A percentile compares a stretch with the other conserved stretches of the same genome.
phyloP scores from a whole-genome alignment of 2,329 filamentous ascomycete genomes.

The Ceratocystis harringtonii region DNA sequence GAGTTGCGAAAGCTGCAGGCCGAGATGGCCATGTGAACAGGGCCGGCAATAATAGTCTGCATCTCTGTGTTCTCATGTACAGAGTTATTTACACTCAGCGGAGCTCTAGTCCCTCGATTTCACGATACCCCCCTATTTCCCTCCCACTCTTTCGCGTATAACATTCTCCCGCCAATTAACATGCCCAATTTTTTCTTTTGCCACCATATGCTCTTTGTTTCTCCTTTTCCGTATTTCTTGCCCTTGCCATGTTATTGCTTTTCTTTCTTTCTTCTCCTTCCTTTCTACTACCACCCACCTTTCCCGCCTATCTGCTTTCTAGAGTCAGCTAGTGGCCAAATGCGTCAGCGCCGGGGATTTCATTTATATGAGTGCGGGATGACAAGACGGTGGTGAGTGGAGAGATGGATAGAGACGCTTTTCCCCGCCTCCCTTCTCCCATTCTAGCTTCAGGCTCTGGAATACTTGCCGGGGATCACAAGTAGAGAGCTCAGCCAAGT shows the following conservation, averaged over 20 bases:
- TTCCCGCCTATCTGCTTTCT: background rate
- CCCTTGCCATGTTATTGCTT: background rate
- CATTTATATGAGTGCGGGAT: background rate
- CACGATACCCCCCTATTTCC: background rate
- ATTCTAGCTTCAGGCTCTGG: background rate
- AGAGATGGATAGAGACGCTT: background rate
- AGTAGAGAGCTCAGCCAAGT: background rate
- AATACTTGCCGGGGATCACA: background rate
- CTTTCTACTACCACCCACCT: background rate
- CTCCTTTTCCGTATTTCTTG: background rate
- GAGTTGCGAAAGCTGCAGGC: slow-evolving; percentile 86
- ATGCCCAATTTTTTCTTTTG: background rate
- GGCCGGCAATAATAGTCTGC: background rate
- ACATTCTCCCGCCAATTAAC: background rate
- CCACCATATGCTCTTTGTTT: background rate
- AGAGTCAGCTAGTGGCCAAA: background rate
- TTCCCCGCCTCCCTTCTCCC: too few relatives aligned
- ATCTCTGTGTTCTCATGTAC: background rate
- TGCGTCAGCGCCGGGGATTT: background rate
- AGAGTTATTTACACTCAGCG: slow-evolving; percentile 1
- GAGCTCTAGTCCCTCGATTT: background rate
- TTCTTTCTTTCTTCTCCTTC: background rate
- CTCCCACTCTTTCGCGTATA: background rate
- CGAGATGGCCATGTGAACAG: slow-evolving; percentile 83
- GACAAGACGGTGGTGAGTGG: background rate